phyloP scores from a whole-genome alignment of 2,329 filamentous ascomycete genomes.

The Penicillium paneum region DNA sequence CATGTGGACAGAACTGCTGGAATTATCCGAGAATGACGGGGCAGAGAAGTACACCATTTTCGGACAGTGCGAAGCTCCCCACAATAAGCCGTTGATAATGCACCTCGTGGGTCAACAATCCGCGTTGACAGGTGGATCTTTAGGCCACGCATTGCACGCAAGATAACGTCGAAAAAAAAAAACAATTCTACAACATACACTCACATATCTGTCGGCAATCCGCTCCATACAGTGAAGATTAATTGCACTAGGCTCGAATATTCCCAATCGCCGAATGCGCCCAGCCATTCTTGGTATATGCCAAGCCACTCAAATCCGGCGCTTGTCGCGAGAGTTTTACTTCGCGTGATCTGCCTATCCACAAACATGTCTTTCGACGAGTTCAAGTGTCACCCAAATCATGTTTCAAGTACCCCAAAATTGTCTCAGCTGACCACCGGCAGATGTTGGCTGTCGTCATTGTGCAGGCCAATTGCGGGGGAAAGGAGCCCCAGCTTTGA shows the following conservation, averaged over 20 bases:
- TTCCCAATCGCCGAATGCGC: neutral
- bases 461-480: slow-evolving; percentile 14
- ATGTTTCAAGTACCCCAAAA: neutral
- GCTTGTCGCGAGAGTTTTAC: neutral
- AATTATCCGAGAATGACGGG: neutral
- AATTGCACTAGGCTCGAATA: neutral
- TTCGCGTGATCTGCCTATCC: neutral
- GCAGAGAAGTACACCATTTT: slow-evolving; percentile 9
- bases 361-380: neutral
- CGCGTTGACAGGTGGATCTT: slow-evolving; percentile 4
- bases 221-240: neutral
- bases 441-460: slow-evolving; percentile 14
- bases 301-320: slow-evolving; percentile 8
- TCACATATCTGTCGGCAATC: neutral
- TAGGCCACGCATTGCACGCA: neutral
- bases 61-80: neutral
- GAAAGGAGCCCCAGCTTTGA: neutral
- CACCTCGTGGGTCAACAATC: neutral
- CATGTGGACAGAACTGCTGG: neutral
- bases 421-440: slow-evolving; percentile 14
- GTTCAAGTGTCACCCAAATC: neutral
- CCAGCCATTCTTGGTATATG: slow-evolving; percentile 10
- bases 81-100: slow-evolving; percentile 3
- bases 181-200: no score
- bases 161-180: slow-evolving; percentile 4